Evolutionary conservation across 805 yeast species (phyloP).

Genomic region (Starmera dryadoides): DNA sequence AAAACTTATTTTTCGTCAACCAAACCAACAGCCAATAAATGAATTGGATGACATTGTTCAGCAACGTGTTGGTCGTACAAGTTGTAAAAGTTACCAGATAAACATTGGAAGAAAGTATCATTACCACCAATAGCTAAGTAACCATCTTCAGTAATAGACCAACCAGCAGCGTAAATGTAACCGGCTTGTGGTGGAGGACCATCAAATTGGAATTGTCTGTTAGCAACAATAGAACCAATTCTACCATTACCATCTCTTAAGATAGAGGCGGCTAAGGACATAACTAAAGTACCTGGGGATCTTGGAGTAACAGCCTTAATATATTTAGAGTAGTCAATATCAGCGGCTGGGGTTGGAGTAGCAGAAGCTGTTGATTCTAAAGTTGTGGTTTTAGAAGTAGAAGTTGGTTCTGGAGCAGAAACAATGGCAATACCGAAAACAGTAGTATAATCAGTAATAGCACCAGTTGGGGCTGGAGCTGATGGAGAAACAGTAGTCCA

Average conservation of each 20-base stretch:
- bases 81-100: slow-evolving; percentile 63
- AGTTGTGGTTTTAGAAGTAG: slow-evolving; percentile 15
- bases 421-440: slow-evolving; percentile 33
- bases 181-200: slow-evolving; percentile 78
- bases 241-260: slow-evolving; percentile 52
- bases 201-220: slow-evolving; percentile 73
- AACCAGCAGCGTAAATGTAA: slow-evolving; percentile 55
- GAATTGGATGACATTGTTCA: slow-evolving; percentile 48
- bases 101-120: slow-evolving; percentile 56
- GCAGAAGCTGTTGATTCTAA: slow-evolving; percentile 9
- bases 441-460: slow-evolving; percentile 33
- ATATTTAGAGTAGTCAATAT: slow-evolving; percentile 18
- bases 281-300: slow-evolving; percentile 32
- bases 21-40: slow-evolving; percentile 43
- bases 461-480: slow-evolving; percentile 33
- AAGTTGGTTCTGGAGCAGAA: slow-evolving; percentile 10
- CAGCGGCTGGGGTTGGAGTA: slow-evolving; percentile 3
- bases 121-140: slow-evolving; percentile 51
- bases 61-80: slow-evolving; percentile 51
- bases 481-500: slow-evolving; percentile 17
- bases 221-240: slow-evolving; percentile 65
- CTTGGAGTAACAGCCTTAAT: slow-evolving; percentile 39
- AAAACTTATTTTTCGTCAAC: slow-evolving; percentile 14
- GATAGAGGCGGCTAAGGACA: slow-evolving; percentile 41
- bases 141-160: slow-evolving; percentile 48